Percentiles rank a stretch among this genome's conserved stretches.
These are phyloP conservation scores for Begonia loranthoides DNA, from an alignment of 306 rosid species.

Conservation along the genomic window DNA sequence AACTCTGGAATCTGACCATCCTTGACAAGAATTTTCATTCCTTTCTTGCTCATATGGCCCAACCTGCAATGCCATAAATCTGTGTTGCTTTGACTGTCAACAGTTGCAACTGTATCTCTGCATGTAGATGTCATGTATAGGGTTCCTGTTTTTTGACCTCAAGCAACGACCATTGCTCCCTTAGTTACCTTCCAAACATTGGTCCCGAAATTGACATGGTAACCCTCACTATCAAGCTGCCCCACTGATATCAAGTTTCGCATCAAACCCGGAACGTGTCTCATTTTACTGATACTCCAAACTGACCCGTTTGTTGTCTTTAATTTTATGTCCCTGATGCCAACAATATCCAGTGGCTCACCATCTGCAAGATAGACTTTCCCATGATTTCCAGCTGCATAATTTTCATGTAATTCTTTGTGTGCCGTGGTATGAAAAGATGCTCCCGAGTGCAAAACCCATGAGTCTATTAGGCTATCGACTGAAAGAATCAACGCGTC, in stretches of 20 bases:
- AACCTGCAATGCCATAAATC: too few relatives aligned
- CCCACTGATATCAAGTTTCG: not conserved
- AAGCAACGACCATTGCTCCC: slow-evolving; percentile 1
- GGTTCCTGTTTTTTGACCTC: not conserved
- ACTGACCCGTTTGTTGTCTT: not conserved
- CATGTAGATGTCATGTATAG: too few relatives aligned
- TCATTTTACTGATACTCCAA: too few relatives aligned
- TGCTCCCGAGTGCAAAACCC: slow-evolving; percentile 4
- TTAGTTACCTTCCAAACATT: not conserved
- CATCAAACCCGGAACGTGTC: too few relatives aligned
- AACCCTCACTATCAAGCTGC: not conserved
- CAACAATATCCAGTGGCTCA: not conserved
- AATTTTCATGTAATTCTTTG: not conserved
- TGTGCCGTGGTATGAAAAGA: slow-evolving; percentile 1
- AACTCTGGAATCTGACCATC: not conserved
- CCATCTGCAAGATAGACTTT: slow-evolving; percentile 1
- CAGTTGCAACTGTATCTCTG: too few relatives aligned
- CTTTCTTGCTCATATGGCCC: too few relatives aligned
- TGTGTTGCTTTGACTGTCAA: too few relatives aligned
- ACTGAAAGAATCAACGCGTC: not conserved
- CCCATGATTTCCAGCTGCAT: not conserved
- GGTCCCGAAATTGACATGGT: not conserved
- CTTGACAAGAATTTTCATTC: not conserved
- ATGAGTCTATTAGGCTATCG: not conserved
- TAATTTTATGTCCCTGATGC: not conserved